phyloP scores from a whole-genome alignment of 108 stramenopile genomes.

The Schizochytrium sp. region DNA sequence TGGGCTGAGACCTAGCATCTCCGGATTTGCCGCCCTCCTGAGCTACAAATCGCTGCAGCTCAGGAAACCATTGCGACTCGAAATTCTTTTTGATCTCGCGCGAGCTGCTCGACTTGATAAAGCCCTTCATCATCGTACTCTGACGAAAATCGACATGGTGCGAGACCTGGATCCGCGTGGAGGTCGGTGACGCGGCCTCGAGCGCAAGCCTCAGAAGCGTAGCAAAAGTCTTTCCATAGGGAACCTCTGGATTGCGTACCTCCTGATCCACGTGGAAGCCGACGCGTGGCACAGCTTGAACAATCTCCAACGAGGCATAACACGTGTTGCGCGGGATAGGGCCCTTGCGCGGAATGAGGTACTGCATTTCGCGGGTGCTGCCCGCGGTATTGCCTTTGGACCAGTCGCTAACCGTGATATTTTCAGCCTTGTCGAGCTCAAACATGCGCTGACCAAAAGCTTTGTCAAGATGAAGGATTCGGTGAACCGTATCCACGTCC shows the following conservation, averaged over 20 bases:
- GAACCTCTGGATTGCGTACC: background rate
- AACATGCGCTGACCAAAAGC: background rate
- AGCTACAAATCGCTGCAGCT: background rate
- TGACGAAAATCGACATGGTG: background rate
- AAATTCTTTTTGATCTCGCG: background rate
- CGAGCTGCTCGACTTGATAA: background rate
- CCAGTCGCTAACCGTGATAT: background rate
- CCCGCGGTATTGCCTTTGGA: background rate
- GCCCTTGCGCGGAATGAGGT: background rate
- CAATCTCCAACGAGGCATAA: background rate
- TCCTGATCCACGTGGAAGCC: constrained; percentile 1
- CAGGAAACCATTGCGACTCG: background rate
- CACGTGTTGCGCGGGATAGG: background rate
- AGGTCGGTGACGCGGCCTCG: background rate
- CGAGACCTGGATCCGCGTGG: background rate
- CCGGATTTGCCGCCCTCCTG: background rate
- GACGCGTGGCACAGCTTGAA: background rate
- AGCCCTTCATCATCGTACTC: constrained; percentile 6
- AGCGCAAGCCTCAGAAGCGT: background rate
- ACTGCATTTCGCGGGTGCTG: background rate
- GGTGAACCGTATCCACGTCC: background rate
- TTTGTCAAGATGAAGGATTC: background rate
- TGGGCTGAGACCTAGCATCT: background rate
- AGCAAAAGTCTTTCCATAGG: background rate
- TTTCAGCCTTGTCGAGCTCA: background rate